phyloP scores from a whole-genome alignment of 345 rosid genomes.

The Erucastrum elatum region DNA sequence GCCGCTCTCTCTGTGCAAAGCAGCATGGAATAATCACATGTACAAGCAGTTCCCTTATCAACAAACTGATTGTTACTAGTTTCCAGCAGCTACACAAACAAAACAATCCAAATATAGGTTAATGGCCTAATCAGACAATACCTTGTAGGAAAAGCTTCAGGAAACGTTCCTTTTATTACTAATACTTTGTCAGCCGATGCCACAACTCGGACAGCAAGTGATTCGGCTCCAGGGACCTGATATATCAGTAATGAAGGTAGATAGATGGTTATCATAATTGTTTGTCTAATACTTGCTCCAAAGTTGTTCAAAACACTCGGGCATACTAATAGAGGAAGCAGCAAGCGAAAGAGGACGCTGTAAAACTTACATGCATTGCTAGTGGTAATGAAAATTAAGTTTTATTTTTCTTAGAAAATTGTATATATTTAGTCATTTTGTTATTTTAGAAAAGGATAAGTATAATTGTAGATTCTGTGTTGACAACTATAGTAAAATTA shows the following conservation, averaged over 20 bases:
- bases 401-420: too few relatives aligned
- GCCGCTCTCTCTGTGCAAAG: constrained; percentile 51
- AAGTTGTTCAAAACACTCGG: neutral
- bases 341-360: neutral
- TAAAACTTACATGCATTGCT: neutral
- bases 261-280: neutral
- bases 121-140: neutral
- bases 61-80: neutral
- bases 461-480: neutral
- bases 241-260: constrained; percentile 18
- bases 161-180: constrained; percentile 76
- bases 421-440: too few relatives aligned
- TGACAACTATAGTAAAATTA: neutral
- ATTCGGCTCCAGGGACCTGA: constrained; percentile 89
- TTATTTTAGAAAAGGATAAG: too few relatives aligned
- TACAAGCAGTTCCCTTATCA: constrained; percentile 72
- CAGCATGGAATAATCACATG: constrained; percentile 67
- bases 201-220: constrained; percentile 87
- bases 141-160: constrained; percentile 63
- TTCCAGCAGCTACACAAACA: neutral
- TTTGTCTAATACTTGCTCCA: neutral
- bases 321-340: neutral
- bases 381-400: neutral
- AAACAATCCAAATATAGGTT: neutral
- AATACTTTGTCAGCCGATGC: constrained; percentile 89